Conservation (phyloP, 2,329 filamentous ascomycete genomes). For the Colletotrichum caudatum region DNA sequence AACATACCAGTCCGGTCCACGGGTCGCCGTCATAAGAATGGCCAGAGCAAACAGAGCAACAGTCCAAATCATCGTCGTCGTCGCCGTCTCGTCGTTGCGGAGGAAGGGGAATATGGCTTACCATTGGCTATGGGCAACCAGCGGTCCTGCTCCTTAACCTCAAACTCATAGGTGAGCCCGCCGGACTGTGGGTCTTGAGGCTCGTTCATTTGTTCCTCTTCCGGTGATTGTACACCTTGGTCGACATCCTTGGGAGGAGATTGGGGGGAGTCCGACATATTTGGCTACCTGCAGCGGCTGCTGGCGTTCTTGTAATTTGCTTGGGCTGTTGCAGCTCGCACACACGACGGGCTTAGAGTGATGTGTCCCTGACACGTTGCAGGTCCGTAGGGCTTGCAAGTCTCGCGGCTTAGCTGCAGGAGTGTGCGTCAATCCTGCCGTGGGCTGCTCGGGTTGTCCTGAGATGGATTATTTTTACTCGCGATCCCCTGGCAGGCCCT, state of each 20-base stretch:
- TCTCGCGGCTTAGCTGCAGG: conserved; percentile 66
- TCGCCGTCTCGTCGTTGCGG: conserved; percentile 23
- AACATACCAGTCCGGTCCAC: conserved; percentile 10
- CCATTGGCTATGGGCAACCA: conserved; percentile 99
- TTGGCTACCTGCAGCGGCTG: conserved; percentile 78
- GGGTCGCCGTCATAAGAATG: conserved; percentile 26
- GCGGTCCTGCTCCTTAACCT: conserved; percentile 99
- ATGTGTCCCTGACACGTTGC: conserved; percentile 75
- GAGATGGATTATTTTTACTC: conserved; percentile 48
- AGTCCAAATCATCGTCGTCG: conserved; percentile 56
- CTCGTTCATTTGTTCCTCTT: conserved; percentile 96
- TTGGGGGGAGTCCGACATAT: conserved; percentile 90
- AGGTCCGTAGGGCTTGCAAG: conserved; percentile 66
- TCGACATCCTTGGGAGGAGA: conserved; percentile 96
- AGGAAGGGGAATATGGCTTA: conserved; percentile 70
- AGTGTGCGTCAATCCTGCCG: conserved; percentile 65
- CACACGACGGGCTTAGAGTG: conserved; percentile 65
- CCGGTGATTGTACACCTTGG: conserved; percentile 90
- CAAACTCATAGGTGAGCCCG: conserved; percentile 88
- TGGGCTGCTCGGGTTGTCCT: conserved; percentile 33
- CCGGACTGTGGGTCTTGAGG: conserved; percentile 81
- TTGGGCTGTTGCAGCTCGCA: conserved; percentile 66
- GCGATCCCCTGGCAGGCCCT: conserved; percentile 50
- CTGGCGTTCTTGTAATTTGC: conserved; percentile 71
- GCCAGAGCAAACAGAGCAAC: conserved; percentile 54